Evolutionary conservation across 192 early-diverging fungal species (phyloP).

Genomic region (Rhizophagus sp.): DNA sequence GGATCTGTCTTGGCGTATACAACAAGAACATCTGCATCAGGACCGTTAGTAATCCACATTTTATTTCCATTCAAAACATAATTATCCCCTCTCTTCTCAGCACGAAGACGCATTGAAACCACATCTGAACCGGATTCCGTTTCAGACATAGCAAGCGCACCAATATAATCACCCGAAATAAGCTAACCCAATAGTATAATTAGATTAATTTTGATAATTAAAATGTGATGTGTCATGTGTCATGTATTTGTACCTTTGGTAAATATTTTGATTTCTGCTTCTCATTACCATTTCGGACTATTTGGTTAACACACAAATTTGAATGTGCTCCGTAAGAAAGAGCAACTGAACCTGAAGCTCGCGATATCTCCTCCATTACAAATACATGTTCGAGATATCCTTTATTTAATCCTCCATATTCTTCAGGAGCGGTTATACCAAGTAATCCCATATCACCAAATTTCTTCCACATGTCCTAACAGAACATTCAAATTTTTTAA

Average conservation of each 20-base stretch:
- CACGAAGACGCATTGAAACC: conserved; percentile 83
- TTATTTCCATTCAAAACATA: conserved; percentile 90
- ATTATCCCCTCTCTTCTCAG: conserved; percentile 79
- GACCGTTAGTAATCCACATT: conserved; percentile 98
- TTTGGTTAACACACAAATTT: conserved; percentile 97
- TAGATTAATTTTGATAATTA: too few relatives aligned
- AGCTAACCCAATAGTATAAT: conserved; percentile 42
- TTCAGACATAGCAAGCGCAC: conserved; percentile 95
- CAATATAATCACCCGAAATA: conserved; percentile 85
- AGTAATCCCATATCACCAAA: conserved; percentile 95
- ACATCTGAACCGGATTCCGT: conserved; percentile 90
- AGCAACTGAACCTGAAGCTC: conserved; percentile 87
- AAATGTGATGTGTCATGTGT: too few relatives aligned
- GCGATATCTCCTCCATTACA: conserved; percentile 91
- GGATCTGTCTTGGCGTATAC: conserved; percentile 91
- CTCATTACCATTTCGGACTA: conserved; percentile 85
- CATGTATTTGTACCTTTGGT: conserved; percentile 56
- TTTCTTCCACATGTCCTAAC: conserved; percentile 92
- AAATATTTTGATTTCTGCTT: conserved; percentile 89
- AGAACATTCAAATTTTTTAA: conserved; percentile 1
- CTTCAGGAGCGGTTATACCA: conserved; percentile 84
- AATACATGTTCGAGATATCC: conserved; percentile 91
- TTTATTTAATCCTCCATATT: conserved; percentile 86
- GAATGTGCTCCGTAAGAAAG: conserved; percentile 95
- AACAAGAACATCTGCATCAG: conserved; percentile 85